A percentile compares a stretch with the other conserved stretches of the same genome.
Conservation (phyloP, 805 yeast genomes). For the Ogataea neopini region DNA sequence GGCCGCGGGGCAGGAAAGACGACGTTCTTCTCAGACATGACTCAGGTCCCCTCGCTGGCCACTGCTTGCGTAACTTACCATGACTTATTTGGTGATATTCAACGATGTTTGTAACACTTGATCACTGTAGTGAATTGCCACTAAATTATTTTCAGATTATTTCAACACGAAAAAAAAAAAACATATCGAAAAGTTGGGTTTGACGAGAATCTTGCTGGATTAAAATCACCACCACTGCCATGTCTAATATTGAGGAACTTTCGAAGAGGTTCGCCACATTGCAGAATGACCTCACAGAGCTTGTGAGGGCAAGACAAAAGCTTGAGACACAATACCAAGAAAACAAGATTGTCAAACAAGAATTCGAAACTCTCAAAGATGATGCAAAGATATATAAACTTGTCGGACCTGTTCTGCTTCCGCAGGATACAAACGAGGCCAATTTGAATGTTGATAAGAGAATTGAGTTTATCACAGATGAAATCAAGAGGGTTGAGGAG, state of each 20-base stretch:
- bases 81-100: too few species aligned
- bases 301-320: conserved; percentile 73
- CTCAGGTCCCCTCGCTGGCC: too few species aligned
- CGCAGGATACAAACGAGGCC: conserved; percentile 86
- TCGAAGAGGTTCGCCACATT: conserved; percentile 27
- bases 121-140: too few species aligned
- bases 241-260: conserved; percentile 20
- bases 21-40: too few species aligned
- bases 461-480: conserved; percentile 79
- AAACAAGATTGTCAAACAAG: conserved; percentile 83
- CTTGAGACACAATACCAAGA: conserved; percentile 95
- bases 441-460: conserved; percentile 82
- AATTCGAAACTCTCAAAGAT: conserved; percentile 59
- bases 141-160: too few species aligned
- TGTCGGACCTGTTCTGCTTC: conserved; percentile 89
- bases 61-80: too few species aligned
- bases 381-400: conserved; percentile 82
- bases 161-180: too few species aligned
- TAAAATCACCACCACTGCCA: too few species aligned
- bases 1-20: too few species aligned
- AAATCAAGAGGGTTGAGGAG: conserved; percentile 74
- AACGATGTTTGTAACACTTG: too few species aligned
- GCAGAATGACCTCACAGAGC: conserved; percentile 41
- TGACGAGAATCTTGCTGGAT: too few species aligned
- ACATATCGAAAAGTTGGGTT: too few species aligned